Evolutionary conservation across 2,329 filamentous ascomycete species (phyloP), one percentile per base, ranked within the genome.

Genomic region (Elsinoe perseae): DNA sequence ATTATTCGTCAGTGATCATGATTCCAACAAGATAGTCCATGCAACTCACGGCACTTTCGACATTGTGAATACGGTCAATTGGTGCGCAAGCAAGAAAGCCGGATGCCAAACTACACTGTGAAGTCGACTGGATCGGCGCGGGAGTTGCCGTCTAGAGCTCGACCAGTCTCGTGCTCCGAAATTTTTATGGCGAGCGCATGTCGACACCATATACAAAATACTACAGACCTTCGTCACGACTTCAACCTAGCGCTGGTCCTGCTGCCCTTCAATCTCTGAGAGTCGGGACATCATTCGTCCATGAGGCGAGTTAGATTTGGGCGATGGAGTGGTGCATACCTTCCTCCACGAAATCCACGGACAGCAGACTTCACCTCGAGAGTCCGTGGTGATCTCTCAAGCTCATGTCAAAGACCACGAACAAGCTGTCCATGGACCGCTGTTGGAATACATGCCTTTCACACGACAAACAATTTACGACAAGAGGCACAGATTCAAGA

Each of bases 291-390:
- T 6, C 18, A n/a, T 23, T 44, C 32, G 52, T 54, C 58, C 46
- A 70, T 70, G 68, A 68, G 68, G 64, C 64, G 66, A 55, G 74
- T 84, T 77, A 75, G 79, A 65, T 67, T 82, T 66, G 76, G 79
- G 64, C 75, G 77, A 74, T 80, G 80, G 75, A 78, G 80, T 66
- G 74, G 76, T 68, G 82, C 81, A 75, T 74, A 80, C 74, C 77
- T 83, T 68, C 74, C 73, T 43, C 70, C 74, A 56, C 69, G 71
- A 68, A 73, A 75, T 69, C 71, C 76, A 66, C 75, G 71, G 61
- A 56, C 53, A 18, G 18, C 25, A 8, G n/a, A 36, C n/a, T 16
- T 38, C n/a, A 25, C 18, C 30, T 56, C 53, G 21, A 56, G n/a
- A 34, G 5, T 16, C 25, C 8, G 21, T 10, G 21, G 6, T 27